Evolutionary conservation across 306 rosid genomes (phyloP).

Genomic region (Medicago arabica): DNA sequence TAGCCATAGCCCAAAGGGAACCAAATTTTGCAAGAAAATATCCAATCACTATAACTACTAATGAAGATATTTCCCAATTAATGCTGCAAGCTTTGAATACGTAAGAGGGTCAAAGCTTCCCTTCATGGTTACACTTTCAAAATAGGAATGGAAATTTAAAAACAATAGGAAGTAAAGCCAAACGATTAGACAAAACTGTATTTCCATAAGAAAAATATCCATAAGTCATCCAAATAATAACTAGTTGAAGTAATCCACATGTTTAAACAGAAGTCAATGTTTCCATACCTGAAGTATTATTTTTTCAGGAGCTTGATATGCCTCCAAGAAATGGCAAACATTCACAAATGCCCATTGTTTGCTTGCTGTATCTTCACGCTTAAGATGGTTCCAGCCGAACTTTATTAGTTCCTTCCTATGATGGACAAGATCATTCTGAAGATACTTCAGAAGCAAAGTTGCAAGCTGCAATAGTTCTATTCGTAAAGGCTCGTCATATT

Average conservation of each 20-base stretch:
- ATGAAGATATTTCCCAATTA: slow-evolving; percentile 2
- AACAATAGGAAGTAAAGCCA: slow-evolving; percentile 15
- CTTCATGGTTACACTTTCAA: neutral
- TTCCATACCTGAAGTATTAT: slow-evolving; percentile 88
- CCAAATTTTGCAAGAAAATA: slow-evolving; percentile 20
- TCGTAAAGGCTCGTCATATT: slow-evolving; percentile 94
- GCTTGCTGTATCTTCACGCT: slow-evolving; percentile 99
- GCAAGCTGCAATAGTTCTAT: slow-evolving; percentile 97
- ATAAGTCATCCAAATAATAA: slow-evolving; percentile 19
- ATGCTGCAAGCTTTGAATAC: slow-evolving; percentile 24
- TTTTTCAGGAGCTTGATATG: slow-evolving; percentile 99
- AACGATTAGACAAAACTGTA: slow-evolving; percentile 14
- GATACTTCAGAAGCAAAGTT: slow-evolving; percentile 95
- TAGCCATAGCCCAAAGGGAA: slow-evolving; percentile 6
- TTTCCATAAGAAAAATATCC: slow-evolving; percentile 28
- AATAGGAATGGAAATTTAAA: slow-evolving; percentile 6
- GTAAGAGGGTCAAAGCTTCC: slow-evolving; percentile 15
- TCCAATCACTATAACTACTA: neutral
- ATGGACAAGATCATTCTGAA: slow-evolving; percentile 94
- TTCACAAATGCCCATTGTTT: slow-evolving; percentile 99
- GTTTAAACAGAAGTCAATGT: slow-evolving; percentile 24
- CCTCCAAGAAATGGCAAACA: slow-evolving; percentile 99
- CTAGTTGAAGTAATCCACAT: slow-evolving; percentile 24
- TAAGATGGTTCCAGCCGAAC: slow-evolving; percentile 99
- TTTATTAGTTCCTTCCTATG: slow-evolving; percentile 97